A percentile compares a stretch with the other conserved stretches of the same genome.
Conservation (phyloP, 176 grass and related monocot species). For the Aegilops umbellulata region DNA sequence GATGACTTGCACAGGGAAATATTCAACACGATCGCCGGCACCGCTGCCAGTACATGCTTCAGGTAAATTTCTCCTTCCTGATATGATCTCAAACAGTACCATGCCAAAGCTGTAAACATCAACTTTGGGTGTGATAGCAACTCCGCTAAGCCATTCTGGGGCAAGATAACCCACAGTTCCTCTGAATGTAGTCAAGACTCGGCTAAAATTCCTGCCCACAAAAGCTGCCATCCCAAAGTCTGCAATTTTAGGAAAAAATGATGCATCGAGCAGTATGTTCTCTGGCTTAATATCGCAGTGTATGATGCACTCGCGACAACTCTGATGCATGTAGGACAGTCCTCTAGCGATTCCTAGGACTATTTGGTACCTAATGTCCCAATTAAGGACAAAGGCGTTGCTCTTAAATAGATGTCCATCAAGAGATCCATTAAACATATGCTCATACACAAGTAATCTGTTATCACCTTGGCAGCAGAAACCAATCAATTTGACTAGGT, state of each 20-base stretch:
- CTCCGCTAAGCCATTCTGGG: slow-evolving; percentile 54
- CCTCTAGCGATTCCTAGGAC: slow-evolving; percentile 50
- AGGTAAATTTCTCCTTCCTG: slow-evolving; percentile 37
- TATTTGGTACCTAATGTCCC: slow-evolving; percentile 44
- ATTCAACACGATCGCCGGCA: background rate
- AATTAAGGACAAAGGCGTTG: background rate
- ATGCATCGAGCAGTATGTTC: slow-evolving; percentile 42
- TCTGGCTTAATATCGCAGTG: slow-evolving; percentile 68
- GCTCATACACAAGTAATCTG: slow-evolving; percentile 56
- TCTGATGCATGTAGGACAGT: slow-evolving; percentile 52
- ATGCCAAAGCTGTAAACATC: slow-evolving; percentile 67
- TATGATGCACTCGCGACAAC: slow-evolving; percentile 61
- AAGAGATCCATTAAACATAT: slow-evolving; percentile 57
- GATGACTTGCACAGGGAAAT: background rate
- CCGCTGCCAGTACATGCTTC: background rate
- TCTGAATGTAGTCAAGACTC: slow-evolving; percentile 58
- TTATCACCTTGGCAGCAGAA: slow-evolving; percentile 49
- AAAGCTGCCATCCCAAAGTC: slow-evolving; percentile 74
- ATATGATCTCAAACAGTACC: slow-evolving; percentile 63
- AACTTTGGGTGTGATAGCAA: slow-evolving; percentile 44
- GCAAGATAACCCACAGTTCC: slow-evolving; percentile 67
- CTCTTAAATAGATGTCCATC: slow-evolving; percentile 45
- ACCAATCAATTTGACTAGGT: slow-evolving; percentile 53
- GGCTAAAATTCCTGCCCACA: slow-evolving; percentile 53
- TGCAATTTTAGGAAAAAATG: slow-evolving; percentile 54